These are phyloP conservation scores for Cucurbita moschata DNA, from an alignment of 306 rosid species.

Conservation along the genomic window DNA sequence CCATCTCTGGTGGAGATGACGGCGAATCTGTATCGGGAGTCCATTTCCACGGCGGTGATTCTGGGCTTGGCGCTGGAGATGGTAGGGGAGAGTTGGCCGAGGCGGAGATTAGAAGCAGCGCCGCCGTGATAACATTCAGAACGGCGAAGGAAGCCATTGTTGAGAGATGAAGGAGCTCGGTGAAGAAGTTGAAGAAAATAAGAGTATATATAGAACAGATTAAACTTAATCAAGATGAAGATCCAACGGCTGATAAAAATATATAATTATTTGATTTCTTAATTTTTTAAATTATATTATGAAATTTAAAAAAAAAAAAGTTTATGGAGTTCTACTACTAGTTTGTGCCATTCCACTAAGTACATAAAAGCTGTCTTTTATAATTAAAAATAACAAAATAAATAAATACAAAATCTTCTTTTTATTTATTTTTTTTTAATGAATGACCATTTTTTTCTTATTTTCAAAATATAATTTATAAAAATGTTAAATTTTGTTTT, in stretches of 20 bases:
- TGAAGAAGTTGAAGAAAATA: neutral
- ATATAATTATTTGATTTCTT: neutral
- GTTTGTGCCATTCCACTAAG: slow-evolving; percentile 5
- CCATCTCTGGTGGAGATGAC: neutral
- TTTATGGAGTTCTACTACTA: slow-evolving; percentile 1
- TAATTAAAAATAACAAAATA: neutral
- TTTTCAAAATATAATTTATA: neutral
- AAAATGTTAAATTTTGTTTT: neutral
- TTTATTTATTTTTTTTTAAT: neutral
- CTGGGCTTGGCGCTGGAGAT: neutral
- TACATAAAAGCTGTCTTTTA: neutral
- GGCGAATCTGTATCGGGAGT: neutral
- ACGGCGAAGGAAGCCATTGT: slow-evolving; percentile 9
- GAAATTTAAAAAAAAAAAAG: neutral
- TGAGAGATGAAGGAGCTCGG: neutral
- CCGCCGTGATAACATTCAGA: neutral
- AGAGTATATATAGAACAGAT: neutral
- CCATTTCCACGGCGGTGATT: slow-evolving; percentile 3
- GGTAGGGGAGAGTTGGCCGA: neutral
- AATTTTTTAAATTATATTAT: neutral
- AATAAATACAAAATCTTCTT: neutral
- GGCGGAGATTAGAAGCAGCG: neutral
- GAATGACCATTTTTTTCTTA: neutral
- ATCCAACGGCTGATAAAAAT: neutral
- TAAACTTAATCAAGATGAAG: neutral